Base-by-base conservation (phyloP, 495 filamentous ascomycete genomes). In the Hyaloscypha bicolor region DNA sequence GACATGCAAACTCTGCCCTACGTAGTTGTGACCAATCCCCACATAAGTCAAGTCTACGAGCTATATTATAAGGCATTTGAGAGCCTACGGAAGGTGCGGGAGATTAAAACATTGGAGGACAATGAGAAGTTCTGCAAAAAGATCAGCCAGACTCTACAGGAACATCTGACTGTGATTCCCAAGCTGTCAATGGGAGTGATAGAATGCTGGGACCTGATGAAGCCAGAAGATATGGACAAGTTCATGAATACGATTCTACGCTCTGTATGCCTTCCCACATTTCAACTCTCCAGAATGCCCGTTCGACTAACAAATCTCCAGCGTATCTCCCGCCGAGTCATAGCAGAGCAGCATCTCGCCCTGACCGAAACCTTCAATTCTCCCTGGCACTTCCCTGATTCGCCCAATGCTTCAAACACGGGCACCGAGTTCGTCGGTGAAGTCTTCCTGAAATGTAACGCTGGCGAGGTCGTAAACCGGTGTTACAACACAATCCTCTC, bases 1-100 rank as follows among this genome's bases (percentile, higher is more conserved):
- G 94, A 99, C 74, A 98, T 99, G 84, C 96, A 99, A 79, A 93
- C 90, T 64, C 81, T 99, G 53, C 95, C 95, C 22, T 99, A 97
- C 73, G 93, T 96, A 14, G 94, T 97, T 37, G 91, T 98, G 21
- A 93, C 93, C n/a, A 99, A 99, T 73, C 87, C 87, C 12, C 91
- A 98, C 74, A 88, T 99, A 63, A 93, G 90, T 67, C 88, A 94
- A 66, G 96, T 98, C 16, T 98, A 98, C 80, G 94, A 98, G 74
- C 82, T 97, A 6, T 99, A 99, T 80, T 96, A 97, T 79, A 88
- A 88, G 69, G 95, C 95, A 25, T 99, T 99, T 70, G 96, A 99
- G 70, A 88, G 82, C 62, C 88, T 97, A 60, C 90, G 95, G 31
- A 87, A 89, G 59, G 83, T 98, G 25, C 87, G 87, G 30, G 92